Base-by-base conservation (phyloP, 2,329 filamentous ascomycete genomes). In the Fusarium siculi region DNA sequence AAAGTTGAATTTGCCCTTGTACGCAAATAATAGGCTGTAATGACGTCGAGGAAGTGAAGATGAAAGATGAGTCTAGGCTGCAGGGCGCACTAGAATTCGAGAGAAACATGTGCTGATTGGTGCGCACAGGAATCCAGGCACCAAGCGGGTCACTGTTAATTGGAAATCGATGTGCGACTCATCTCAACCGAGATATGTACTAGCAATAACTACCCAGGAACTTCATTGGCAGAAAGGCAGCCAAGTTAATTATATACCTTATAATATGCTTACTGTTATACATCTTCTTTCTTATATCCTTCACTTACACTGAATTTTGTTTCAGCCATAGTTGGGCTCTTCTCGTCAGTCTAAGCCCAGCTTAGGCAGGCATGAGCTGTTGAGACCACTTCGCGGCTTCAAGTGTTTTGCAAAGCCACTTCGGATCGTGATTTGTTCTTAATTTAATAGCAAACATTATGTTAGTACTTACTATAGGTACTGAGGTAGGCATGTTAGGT, bases 1-100 rank as follows among this genome's bases (percentile, higher is more conserved):
- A 46, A 39, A 56, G 37, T n/a, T 30, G 10, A 39, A 49, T 49
- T 54, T 44, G 47, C 55, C 42, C 40, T 36, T 15, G 54, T 54
- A 63, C 40, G 39, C 25, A 36, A 39, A 43, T 49, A 34, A 60
- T 60, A 46, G 36, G 25, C 19, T 49, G 47, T 53, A 53, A 74
- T 74, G 72, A 74, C 72, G 72, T 72, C 72, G 30, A 58, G n/a
- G 32, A 68, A 67, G 56, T 67, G 32, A 50, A 53, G 58, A 47
- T 59, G 70, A 57, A 54, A 47, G 44, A 42, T 37, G 43, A 55
- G 44, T 52, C 64, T 50, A 63, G 56, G 70, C 63, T 63, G 39
- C 54, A 71, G 55, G 52, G 43, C 52, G 52, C 28, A 21, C 43
- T 46, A 40, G 34, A 43, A n/a, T 23, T 56, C 44, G 66, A 58